Evolutionary conservation across 2,329 filamentous ascomycete species (phyloP).

Genomic region (Cryphonectria japonica): DNA sequence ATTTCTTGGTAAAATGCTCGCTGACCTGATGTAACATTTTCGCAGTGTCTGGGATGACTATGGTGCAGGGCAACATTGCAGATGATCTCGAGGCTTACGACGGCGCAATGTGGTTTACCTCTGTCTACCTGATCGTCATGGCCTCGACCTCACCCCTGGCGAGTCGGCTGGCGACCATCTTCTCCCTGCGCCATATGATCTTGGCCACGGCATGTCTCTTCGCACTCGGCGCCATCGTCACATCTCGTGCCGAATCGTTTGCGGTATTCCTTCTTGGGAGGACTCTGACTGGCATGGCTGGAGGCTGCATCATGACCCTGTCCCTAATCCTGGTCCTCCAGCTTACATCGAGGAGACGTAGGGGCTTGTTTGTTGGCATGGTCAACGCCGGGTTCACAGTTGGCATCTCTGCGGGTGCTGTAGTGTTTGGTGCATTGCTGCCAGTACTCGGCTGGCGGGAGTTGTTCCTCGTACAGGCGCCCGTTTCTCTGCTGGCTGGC

Average conservation of each 20-base stretch:
- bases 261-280: conserved; percentile 69
- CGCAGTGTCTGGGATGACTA: conserved; percentile 75
- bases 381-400: conserved; percentile 74
- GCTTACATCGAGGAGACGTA: conserved; percentile 65
- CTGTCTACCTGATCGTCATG: conserved; percentile 68
- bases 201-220: conserved; percentile 63
- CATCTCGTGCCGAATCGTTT: conserved; percentile 63
- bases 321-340: conserved; percentile 78
- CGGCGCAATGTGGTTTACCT: conserved; percentile 79
- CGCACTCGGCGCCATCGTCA: conserved; percentile 65
- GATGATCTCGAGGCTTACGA: conserved; percentile 75
- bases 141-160: conserved; percentile 69
- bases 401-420: conserved; percentile 72
- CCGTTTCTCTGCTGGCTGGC: conserved; percentile 64
- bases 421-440: conserved; percentile 69
- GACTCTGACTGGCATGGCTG: conserved; percentile 69
- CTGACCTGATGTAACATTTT: neutral
- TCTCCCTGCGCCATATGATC: conserved; percentile 69
- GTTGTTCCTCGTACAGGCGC: conserved; percentile 74
- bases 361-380: conserved; percentile 75
- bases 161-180: conserved; percentile 74
- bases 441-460: conserved; percentile 60
- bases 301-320: conserved; percentile 73
- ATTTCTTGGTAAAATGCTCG: neutral
- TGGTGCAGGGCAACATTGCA: conserved; percentile 77